These are phyloP conservation scores for Trametes villosa DNA, from an alignment of 768 basidiomycete genomes.

Conservation along the genomic window DNA sequence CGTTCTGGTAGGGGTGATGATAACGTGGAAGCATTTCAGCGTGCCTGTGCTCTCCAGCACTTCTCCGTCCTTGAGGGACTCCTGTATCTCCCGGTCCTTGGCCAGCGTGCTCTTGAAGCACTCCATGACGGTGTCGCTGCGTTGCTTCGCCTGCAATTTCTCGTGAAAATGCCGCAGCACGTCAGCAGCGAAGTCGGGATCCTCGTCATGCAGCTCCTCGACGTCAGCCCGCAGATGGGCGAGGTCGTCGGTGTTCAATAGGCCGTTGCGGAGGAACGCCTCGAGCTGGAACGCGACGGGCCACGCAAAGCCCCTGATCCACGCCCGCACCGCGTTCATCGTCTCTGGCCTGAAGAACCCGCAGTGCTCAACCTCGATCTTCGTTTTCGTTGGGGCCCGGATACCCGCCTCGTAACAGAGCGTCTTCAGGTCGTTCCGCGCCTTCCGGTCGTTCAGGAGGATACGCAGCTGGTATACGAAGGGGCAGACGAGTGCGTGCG, in stretches of 20 bases:
- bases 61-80: conserved; percentile 15
- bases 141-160: conserved; percentile 46
- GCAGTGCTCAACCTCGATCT: conserved; percentile 53
- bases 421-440: conserved; percentile 53
- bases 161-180: conserved; percentile 62
- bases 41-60: conserved; percentile 18
- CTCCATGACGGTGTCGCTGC: conserved; percentile 44
- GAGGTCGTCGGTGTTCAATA: conserved; percentile 64
- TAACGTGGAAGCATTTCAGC: conserved; percentile 69
- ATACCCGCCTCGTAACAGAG: conserved; percentile 58
- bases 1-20: conserved; percentile 75
- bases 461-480: conserved; percentile 75
- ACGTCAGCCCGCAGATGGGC: conserved; percentile 49
- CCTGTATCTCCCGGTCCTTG: background rate
- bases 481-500: conserved; percentile 60
- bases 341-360: conserved; percentile 55
- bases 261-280: conserved; percentile 62
- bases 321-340: conserved; percentile 48
- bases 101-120: conserved; percentile 50
- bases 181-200: conserved; percentile 44
- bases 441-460: conserved; percentile 53
- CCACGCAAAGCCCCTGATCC: conserved; percentile 59
- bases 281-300: conserved; percentile 78
- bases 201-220: conserved; percentile 40
- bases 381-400: conserved; percentile 28